phyloP scores from a whole-genome alignment of 768 basidiomycete species.

The Leccinum uliginosum region DNA sequence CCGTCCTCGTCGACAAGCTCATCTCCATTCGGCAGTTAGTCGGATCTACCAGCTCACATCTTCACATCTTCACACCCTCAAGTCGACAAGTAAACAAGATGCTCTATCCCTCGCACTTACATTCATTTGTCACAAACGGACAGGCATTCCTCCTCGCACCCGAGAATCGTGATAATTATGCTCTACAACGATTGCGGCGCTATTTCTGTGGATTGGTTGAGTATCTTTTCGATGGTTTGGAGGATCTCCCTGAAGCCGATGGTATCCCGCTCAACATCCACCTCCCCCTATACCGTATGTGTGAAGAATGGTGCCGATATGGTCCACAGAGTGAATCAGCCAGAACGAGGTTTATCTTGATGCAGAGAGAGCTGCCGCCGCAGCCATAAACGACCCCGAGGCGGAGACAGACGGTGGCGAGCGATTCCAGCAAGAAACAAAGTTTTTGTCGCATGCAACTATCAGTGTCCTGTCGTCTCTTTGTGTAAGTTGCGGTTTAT shows the following conservation, averaged over 20 bases:
- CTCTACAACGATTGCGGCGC: slow-evolving; percentile 75
- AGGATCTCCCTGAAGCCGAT: slow-evolving; percentile 67
- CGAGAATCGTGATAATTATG: slow-evolving; percentile 70
- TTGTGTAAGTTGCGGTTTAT: slow-evolving; percentile 55
- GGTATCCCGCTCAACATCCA: slow-evolving; percentile 70
- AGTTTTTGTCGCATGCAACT: slow-evolving; percentile 71
- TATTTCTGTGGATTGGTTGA: slow-evolving; percentile 91
- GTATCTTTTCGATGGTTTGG: slow-evolving; percentile 74
- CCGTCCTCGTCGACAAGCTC: slow-evolving; percentile 68
- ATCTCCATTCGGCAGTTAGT: slow-evolving; percentile 79
- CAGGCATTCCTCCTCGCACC: slow-evolving; percentile 69
- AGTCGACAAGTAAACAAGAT: slow-evolving; percentile 63
- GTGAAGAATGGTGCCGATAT: slow-evolving; percentile 91
- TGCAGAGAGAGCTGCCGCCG: too few species aligned
- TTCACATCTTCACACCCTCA: slow-evolving; percentile 65
- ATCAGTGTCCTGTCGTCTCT: slow-evolving; percentile 87
- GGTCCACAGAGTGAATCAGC: slow-evolving; percentile 69
- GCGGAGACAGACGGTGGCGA: slow-evolving; percentile 50
- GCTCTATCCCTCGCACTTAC: slow-evolving; percentile 78
- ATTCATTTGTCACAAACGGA: slow-evolving; percentile 80
- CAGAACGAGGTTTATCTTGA: slow-evolving; percentile 63
- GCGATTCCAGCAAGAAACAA: slow-evolving; percentile 66
- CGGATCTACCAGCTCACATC: slow-evolving; percentile 87
- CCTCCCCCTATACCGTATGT: slow-evolving; percentile 75
- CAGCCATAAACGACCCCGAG: slow-evolving; percentile 50